These are phyloP conservation scores for Domatiomyces globalis DNA, from an alignment of 2,329 filamentous ascomycete species.

Conservation along the genomic window DNA sequence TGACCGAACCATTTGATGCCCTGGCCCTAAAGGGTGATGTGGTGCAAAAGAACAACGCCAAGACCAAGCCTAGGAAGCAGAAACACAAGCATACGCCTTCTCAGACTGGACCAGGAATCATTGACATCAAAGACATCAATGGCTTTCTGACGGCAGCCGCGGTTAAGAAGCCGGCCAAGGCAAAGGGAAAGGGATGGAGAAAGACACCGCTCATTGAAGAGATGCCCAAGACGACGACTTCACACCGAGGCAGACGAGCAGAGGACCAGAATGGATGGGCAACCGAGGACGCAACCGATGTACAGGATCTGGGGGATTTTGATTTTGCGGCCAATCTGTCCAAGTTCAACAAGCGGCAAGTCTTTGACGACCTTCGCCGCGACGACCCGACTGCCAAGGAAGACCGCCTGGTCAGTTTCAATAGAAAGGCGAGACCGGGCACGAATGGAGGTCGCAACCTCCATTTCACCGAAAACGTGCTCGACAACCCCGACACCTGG, in stretches of 20 bases:
- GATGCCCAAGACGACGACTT: conserved; percentile 33
- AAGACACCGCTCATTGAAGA: conserved; percentile 55
- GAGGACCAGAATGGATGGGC: conserved; percentile 72
- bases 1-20: conserved; percentile 34
- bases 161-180: conserved; percentile 17
- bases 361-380: conserved; percentile 83
- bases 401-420: conserved; percentile 80
- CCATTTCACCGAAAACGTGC: conserved; percentile 81
- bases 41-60: conserved; percentile 11
- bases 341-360: conserved; percentile 83
- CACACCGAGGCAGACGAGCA: conserved; percentile 32
- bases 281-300: conserved; percentile 88
- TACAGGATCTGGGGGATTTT: conserved; percentile 85
- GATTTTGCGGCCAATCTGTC: conserved; percentile 81
- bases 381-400: conserved; percentile 83
- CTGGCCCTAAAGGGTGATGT: conserved; percentile 20
- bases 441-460: conserved; percentile 76
- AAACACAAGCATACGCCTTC: conserved; percentile 28
- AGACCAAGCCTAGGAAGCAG: conserved; percentile 2
- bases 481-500: conserved; percentile 51
- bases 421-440: conserved; percentile 51
- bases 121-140: conserved; percentile 23
- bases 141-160: conserved; percentile 16
- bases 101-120: conserved; percentile 22
- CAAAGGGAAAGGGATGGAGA: conserved; percentile 51